Conservation (phyloP, 2,329 filamentous ascomycete genomes). For the Botrytis fabae region DNA sequence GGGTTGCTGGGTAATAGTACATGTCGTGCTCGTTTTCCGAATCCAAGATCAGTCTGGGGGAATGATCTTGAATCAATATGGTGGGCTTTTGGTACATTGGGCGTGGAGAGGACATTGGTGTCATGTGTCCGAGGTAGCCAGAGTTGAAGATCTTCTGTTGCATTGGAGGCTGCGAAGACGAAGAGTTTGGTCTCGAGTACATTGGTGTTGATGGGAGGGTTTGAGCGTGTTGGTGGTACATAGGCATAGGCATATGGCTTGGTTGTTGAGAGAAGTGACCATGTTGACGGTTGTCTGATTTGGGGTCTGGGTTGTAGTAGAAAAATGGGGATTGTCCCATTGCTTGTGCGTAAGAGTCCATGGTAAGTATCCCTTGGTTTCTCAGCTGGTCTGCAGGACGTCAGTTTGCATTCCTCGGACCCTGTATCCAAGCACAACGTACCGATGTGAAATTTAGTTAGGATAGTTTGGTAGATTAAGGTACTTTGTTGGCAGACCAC, state of each 20-base stretch:
- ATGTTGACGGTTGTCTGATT: conserved; percentile 71
- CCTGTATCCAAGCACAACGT: conserved; percentile 25
- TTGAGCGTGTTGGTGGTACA: conserved; percentile 54
- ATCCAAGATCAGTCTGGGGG: conserved; percentile 65
- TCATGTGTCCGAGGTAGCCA: conserved; percentile 51
- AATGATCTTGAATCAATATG: conserved; percentile 63
- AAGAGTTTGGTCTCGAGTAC: conserved; percentile 66
- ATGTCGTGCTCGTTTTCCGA: conserved; percentile 67
- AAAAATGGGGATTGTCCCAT: conserved; percentile 77
- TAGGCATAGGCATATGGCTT: conserved; percentile 49
- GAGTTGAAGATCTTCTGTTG: conserved; percentile 38
- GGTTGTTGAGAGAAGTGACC: conserved; percentile 69
- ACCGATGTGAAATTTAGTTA: conserved; percentile 26
- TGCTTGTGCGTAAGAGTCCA: conserved; percentile 49
- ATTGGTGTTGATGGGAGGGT: conserved; percentile 62
- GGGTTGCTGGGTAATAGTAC: conserved; percentile 79
- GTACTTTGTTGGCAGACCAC: conserved; percentile 24
- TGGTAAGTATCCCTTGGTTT: conserved; percentile 29
- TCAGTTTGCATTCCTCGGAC: conserved; percentile 33
- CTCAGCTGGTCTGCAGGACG: conserved; percentile 29
- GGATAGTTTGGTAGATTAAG: conserved; percentile 28
- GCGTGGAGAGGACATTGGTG: conserved; percentile 74
- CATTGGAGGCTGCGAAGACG: conserved; percentile 59
- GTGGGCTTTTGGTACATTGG: conserved; percentile 72
- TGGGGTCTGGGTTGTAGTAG: conserved; percentile 81